Percentiles rank a stretch among this genome's conserved stretches.
phyloP scores from a whole-genome alignment of 371 early-diverging fungal genomes.

The Mortierella sp. region DNA sequence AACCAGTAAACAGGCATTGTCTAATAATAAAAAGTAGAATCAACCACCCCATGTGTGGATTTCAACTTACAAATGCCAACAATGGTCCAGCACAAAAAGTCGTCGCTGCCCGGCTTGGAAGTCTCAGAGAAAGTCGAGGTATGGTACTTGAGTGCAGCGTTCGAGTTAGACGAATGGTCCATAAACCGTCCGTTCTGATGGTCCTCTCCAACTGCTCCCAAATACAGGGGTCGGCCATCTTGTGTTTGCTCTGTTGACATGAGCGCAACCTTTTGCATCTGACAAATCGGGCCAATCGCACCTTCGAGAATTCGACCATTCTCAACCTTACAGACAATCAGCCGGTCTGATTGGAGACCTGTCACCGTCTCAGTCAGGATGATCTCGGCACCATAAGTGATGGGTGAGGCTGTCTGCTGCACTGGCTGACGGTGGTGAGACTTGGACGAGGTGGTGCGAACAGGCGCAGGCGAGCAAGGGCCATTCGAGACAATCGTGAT shows the following conservation, averaged over 20 bases:
- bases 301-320: constrained; percentile 70
- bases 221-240: constrained; percentile 20
- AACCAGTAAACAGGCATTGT: background rate
- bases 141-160: constrained; percentile 31
- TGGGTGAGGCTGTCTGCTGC: constrained; percentile 50
- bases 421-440: constrained; percentile 27
- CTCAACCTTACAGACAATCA: constrained; percentile 82
- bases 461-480: constrained; percentile 13
- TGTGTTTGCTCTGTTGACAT: constrained; percentile 53
- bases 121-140: constrained; percentile 31
- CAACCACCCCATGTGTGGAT: constrained; percentile 15
- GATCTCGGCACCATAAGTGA: constrained; percentile 77
- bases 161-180: constrained; percentile 36
- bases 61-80: constrained; percentile 70
- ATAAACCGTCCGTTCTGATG: constrained; percentile 39
- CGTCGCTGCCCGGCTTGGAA: constrained; percentile 60
- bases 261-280: constrained; percentile 85
- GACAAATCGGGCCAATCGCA: constrained; percentile 78
- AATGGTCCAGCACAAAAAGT: constrained; percentile 85
- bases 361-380: constrained; percentile 70
- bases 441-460: constrained; percentile 30
- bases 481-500: constrained; percentile 64
- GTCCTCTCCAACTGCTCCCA: constrained; percentile 38
- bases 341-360: constrained; percentile 70
- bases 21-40: background rate